Evolutionary conservation across 441 rosid species (phyloP), one percentile per base, ranked within the genome.

Genomic region (Populus hybrid): DNA sequence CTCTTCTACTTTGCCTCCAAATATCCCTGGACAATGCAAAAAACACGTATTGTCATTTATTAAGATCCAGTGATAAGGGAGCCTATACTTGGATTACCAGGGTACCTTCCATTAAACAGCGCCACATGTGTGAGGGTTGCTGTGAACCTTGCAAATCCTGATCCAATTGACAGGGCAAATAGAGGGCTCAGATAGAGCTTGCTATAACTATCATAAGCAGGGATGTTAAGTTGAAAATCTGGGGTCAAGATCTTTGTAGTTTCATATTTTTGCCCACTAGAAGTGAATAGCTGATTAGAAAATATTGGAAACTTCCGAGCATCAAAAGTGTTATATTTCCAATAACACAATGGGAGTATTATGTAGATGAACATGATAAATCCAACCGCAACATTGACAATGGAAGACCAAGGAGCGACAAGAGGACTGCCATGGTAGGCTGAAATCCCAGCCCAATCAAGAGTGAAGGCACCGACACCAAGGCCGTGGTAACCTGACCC

Each of bases 361-460:
- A 95, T 89, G 89, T 95, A 94, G 28, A 95, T 88, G 71, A 95
- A 95, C 97, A 95, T 89, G 83, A 92, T 67, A 82, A 94, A 95
- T 38, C 98, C 99, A 66, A 91, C 78, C 61, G 92, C 99, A 30
- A 95, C 91, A 75, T 95, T 95, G 79, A 92, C 85, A 75, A 95
- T 92, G 57, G 98, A 91, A 42, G 91, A 83, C 95, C 95, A 95
- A 0, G 99, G 98, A 8, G 98, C 76, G 67, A 96, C 97, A 71
- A 94, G 84, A 3, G 99, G 99, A 75, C 98, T 92, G n/a, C 98
- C 98, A 50, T 94, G 98, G 64, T 94, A 96, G 65, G 98, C 99
- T 1, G 97, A 91, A 82, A 95, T 91, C 6, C 99, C 99, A 3
- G 98, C 98, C 98, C 98, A 95, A 72, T 95, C 98, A 34, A 95